Evolutionary conservation across 2,329 filamentous ascomycete species (phyloP).

Genomic region (Lachnellula suecica): DNA sequence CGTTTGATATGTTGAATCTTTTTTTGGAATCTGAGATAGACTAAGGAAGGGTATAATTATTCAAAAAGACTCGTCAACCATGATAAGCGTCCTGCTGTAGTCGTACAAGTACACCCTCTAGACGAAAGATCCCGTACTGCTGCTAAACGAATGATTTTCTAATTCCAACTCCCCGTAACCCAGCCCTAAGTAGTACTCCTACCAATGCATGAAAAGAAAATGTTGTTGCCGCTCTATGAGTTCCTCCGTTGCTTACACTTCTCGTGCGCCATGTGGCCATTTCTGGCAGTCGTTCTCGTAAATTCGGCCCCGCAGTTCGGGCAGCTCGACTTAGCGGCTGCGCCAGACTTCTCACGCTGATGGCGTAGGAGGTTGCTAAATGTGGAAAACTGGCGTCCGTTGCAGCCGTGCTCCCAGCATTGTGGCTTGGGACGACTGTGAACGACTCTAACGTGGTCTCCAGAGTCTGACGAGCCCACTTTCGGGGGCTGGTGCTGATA

Average conservation of each 20-base stretch:
- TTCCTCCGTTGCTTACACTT: constrained; percentile 80
- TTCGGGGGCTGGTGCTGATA: constrained; percentile 33
- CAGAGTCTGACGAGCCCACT: constrained; percentile 40
- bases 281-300: constrained; percentile 82
- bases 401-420: constrained; percentile 97
- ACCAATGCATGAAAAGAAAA: constrained; percentile 11
- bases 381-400: constrained; percentile 91
- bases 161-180: constrained; percentile 5
- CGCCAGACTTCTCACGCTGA: constrained; percentile 91
- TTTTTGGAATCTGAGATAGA: constrained; percentile 4
- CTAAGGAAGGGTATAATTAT: constrained; percentile 22
- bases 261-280: constrained; percentile 82
- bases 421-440: constrained; percentile 87
- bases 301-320: constrained; percentile 92
- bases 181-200: constrained; percentile 11
- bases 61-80: constrained; percentile 3
- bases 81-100: constrained; percentile 3
- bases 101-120: background rate
- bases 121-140: background rate
- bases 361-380: constrained; percentile 94
- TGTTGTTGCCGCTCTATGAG: constrained; percentile 30
- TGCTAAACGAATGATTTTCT: constrained; percentile 19
- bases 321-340: constrained; percentile 83
- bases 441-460: constrained; percentile 63
- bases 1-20: background rate